Conservation (phyloP, 2,329 filamentous ascomycete genomes). For the Calonectria pseudoturangicola region DNA sequence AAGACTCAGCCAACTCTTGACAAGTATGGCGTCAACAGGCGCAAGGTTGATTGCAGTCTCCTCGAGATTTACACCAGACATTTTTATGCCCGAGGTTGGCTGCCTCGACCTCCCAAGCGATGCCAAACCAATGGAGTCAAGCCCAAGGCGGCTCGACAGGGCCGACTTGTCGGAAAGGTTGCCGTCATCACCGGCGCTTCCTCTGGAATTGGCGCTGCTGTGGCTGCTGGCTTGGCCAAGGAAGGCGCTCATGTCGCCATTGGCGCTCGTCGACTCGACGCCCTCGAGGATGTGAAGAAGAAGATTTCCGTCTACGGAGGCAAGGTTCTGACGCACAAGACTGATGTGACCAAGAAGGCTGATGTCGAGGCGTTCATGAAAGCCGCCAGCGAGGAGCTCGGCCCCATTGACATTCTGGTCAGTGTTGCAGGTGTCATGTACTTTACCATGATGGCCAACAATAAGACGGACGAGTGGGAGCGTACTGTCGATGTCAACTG, state of each 20-base stretch:
- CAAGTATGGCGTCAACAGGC: slow-evolving; percentile 73
- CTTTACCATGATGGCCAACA: slow-evolving; percentile 90
- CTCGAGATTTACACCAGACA: slow-evolving; percentile 87
- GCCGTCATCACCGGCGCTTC: slow-evolving; percentile 87
- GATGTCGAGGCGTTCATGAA: slow-evolving; percentile 81
- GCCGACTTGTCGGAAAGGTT: slow-evolving; percentile 80
- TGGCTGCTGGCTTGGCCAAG: slow-evolving; percentile 79
- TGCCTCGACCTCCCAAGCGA: slow-evolving; percentile 76
- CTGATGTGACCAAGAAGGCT: slow-evolving; percentile 81
- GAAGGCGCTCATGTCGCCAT: slow-evolving; percentile 84
- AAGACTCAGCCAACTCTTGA: slow-evolving; percentile 77
- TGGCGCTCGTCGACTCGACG: slow-evolving; percentile 81
- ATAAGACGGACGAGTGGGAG: slow-evolving; percentile 84
- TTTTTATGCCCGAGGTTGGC: slow-evolving; percentile 87
- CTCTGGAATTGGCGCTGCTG: slow-evolving; percentile 86
- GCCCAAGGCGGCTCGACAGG: slow-evolving; percentile 60
- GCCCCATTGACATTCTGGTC: slow-evolving; percentile 86
- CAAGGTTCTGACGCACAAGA: slow-evolving; percentile 81
- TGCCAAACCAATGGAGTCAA: slow-evolving; percentile 58
- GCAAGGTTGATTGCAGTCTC: slow-evolving; percentile 81
- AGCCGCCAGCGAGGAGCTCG: slow-evolving; percentile 76
- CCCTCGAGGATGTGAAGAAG: slow-evolving; percentile 80
- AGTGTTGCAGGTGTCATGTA: slow-evolving; percentile 91
- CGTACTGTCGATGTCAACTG: slow-evolving; percentile 90
- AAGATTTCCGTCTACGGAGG: slow-evolving; percentile 73